A percentile compares a stretch with the other conserved stretches of the same genome.
These are phyloP conservation scores for Eutrema heterophyllum DNA, from an alignment of 345 rosid species.

Conservation along the genomic window DNA sequence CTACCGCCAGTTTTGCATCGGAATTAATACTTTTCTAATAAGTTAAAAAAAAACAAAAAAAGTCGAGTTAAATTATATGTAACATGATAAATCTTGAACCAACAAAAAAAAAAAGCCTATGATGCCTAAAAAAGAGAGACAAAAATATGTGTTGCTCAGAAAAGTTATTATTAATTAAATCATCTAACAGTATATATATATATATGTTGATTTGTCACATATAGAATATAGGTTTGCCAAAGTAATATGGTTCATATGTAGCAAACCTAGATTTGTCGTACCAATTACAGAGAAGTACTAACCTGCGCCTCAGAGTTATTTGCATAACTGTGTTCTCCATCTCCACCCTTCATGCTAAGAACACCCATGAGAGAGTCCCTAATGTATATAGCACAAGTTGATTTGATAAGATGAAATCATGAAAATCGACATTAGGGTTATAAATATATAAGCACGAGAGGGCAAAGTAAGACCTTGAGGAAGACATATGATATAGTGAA, in stretches of 20 bases:
- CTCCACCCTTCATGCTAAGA: slow-evolving; percentile 1
- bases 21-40: neutral
- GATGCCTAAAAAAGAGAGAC: neutral
- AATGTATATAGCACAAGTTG: neutral
- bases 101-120: neutral
- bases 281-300: neutral
- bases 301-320: slow-evolving; percentile 5
- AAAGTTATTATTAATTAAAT: too few relatives aligned
- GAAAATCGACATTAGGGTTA: too few relatives aligned
- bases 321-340: slow-evolving; percentile 2
- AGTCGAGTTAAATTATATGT: too few relatives aligned
- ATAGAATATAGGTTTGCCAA: neutral
- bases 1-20: neutral
- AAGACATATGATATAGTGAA: too few relatives aligned
- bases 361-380: neutral
- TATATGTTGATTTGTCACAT: neutral
- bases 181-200: neutral
- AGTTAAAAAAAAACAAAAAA: too few relatives aligned
- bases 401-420: neutral
- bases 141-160: too few relatives aligned
- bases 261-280: neutral
- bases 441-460: too few relatives aligned
- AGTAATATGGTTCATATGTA: neutral
- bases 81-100: too few relatives aligned
- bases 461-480: too few relatives aligned